phyloP scores from a whole-genome alignment of 1,284 basidiomycete species.

The Cryptococcus deneoformans region DNA sequence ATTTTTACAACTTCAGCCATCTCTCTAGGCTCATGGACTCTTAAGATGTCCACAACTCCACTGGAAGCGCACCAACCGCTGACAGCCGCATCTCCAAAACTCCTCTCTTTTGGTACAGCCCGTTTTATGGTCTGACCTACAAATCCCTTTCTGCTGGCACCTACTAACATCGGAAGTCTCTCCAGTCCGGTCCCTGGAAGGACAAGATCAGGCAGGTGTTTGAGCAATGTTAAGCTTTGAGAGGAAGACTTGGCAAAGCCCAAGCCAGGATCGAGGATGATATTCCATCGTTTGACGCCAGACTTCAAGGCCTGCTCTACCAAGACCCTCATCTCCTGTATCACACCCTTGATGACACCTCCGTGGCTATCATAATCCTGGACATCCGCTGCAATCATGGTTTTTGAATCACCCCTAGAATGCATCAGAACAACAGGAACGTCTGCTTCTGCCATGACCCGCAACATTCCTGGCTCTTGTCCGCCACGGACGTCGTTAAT shows the following conservation, averaged over 20 bases:
- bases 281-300: slow-evolving; percentile 83
- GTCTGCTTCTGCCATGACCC: slow-evolving; percentile 60
- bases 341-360: slow-evolving; percentile 67
- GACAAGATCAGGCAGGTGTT: slow-evolving; percentile 56
- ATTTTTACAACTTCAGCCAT: slow-evolving; percentile 63
- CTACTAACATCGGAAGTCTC: slow-evolving; percentile 68
- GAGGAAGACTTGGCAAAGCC: slow-evolving; percentile 88
- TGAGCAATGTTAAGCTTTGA: slow-evolving; percentile 71
- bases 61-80: slow-evolving; percentile 74
- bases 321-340: slow-evolving; percentile 68
- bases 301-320: slow-evolving; percentile 68
- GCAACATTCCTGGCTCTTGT: slow-evolving; percentile 62
- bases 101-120: slow-evolving; percentile 61
- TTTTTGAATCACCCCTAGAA: slow-evolving; percentile 69
- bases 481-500: slow-evolving; percentile 92
- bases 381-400: slow-evolving; percentile 59
- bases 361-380: slow-evolving; percentile 60
- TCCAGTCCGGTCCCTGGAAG: slow-evolving; percentile 4
- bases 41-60: slow-evolving; percentile 63
- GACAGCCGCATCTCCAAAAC: slow-evolving; percentile 77
- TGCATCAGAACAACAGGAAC: slow-evolving; percentile 86
- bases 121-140: slow-evolving; percentile 60
- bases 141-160: slow-evolving; percentile 79
- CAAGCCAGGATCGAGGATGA: slow-evolving; percentile 88
- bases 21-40: slow-evolving; percentile 79